Base-by-base conservation (phyloP, 345 rosid species). In the Xanthoceras sorbifolium region DNA sequence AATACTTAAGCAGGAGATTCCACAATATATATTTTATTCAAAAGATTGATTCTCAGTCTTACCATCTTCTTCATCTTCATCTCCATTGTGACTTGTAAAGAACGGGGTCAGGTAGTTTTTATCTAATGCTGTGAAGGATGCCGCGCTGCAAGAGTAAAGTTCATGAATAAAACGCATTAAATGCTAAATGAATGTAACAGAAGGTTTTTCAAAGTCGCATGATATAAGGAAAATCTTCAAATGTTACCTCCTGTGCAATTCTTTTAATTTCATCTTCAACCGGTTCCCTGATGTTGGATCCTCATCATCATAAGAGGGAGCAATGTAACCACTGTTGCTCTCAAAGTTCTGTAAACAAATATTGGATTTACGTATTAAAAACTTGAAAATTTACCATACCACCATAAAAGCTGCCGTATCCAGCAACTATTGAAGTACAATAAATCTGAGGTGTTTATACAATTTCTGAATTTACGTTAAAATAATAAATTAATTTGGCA, bases 51-150 rank as follows among this genome's bases (percentile, higher is more conserved):
- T 68, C 40, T 52, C 22, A 17, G 52, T 71, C 87, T 85, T 77
- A 90, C 94, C 92, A 65, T n/a, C 76, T 29, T 82, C 88, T 20
- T 87, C 91, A 6, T 85, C 90, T 18, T 82, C 88, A 78, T 94
- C 94, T 76, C 91, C 92, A 73, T 87, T 91, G 52, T 90, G 86
- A 85, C 93, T 93, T 10, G 98, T 93, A 84, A 93, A 93, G 80
- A 93, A 90, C 1, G 97, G 92, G 57, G 97, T 90, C 76, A 91
- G 92, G 85, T 88, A 92, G 77, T 94, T 92, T 85, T 74, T 92
- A 75, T 92, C 97, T 74, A 88, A 78, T 76, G 91, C 93, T 17
- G 94, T 85, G 79, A 92, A 92, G 3, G 97, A 89, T 29, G 93
- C 89, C 0, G 94, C 82, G n/a, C 98, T 92, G 90, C 84, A 83